Base-by-base conservation (phyloP, 148 eudicot species). In the Rhododendron henanense region DNA sequence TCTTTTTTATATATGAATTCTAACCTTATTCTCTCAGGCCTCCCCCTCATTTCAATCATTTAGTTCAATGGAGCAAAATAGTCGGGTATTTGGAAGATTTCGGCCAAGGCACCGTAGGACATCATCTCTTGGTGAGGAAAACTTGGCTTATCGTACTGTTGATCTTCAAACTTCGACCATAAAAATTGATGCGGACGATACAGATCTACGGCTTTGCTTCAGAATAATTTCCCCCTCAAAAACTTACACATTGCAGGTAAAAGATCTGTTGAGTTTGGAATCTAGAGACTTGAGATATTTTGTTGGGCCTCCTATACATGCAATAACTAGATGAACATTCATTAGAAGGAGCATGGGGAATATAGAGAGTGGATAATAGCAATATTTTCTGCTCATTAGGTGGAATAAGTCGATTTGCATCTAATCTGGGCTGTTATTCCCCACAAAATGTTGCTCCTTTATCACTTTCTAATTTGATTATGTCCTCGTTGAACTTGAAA, bases 131-230 rank as follows among this genome's bases (percentile, higher is more conserved):
- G 94, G 89, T 84, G 99, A 92, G 85, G 98, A 94, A 69, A 90
- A 84, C 85, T 88, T 94, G 71, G 94, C 90, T 71, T 94, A 87
- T 85, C 92, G 85, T 45, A 94, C 95, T 84, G 93, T 96, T 86
- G 98, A 96, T 89, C 96, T 96, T 83, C 95, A 88, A 85, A 91
- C 99, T 44, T 94, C 99, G 81, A 96, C 92, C 82, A 94, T 96
- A 84, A 96, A 96, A 88, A 88, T 90, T 84, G 98, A 96, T 91
- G 98, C 99, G 74, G 99, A 96, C 84, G 99, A 96, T 89, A 85
- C 91, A 73, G 96, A 96, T 89, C 91, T 96, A 18, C 94, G 99
- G 39, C 95, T 96, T 83, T 96, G 99, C 91, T 96, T 96, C 90
- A 90, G 99, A 91, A 92, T 96, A 53, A 93, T 96, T 89, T 94